Evolutionary conservation across 2,329 filamentous ascomycete genomes (phyloP).

Genomic region (Clathrospora elynae): DNA sequence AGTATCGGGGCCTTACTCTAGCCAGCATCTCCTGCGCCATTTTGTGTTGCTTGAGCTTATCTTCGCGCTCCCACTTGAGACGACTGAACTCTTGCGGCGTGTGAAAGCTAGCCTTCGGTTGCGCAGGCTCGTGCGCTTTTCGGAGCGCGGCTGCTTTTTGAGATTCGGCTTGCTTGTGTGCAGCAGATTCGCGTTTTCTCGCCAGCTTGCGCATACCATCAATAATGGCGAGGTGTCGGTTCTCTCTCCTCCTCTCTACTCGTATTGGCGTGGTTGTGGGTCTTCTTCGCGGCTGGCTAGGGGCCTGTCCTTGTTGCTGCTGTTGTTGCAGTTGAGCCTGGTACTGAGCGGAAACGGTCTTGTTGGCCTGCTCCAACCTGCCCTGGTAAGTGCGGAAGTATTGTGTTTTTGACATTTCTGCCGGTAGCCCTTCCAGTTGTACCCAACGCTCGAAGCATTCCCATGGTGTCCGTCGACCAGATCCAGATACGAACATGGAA

Average conservation of each 20-base stretch:
- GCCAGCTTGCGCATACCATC: conserved; percentile 95
- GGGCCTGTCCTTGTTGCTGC: conserved; percentile 59
- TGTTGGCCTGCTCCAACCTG: conserved; percentile 66
- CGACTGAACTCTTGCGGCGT: conserved; percentile 91
- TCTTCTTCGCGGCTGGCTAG: conserved; percentile 64
- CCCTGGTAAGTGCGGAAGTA: conserved; percentile 83
- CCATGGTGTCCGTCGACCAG: conserved; percentile 92
- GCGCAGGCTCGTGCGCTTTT: conserved; percentile 73
- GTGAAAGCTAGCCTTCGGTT: conserved; percentile 65
- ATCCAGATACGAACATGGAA: conserved; percentile 79
- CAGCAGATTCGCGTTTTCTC: conserved; percentile 85
- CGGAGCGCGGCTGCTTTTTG: conserved; percentile 74
- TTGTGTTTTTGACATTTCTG: conserved; percentile 91
- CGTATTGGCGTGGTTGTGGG: conserved; percentile 73
- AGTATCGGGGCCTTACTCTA: conserved; percentile 48
- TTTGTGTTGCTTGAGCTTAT: conserved; percentile 63
- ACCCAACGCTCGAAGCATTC: conserved; percentile 99
- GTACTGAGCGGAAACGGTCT: conserved; percentile 63
- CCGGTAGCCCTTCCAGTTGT: conserved; percentile 83
- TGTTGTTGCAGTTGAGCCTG: conserved; percentile 60
- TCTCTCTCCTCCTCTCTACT: conserved; percentile 84
- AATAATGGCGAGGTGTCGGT: conserved; percentile 84
- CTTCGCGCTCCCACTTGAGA: conserved; percentile 84
- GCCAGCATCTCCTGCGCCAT: conserved; percentile 61
- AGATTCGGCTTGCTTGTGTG: conserved; percentile 85